Base-by-base conservation (phyloP, 129 eudicot species). In the Ambrosia trifida region DNA sequence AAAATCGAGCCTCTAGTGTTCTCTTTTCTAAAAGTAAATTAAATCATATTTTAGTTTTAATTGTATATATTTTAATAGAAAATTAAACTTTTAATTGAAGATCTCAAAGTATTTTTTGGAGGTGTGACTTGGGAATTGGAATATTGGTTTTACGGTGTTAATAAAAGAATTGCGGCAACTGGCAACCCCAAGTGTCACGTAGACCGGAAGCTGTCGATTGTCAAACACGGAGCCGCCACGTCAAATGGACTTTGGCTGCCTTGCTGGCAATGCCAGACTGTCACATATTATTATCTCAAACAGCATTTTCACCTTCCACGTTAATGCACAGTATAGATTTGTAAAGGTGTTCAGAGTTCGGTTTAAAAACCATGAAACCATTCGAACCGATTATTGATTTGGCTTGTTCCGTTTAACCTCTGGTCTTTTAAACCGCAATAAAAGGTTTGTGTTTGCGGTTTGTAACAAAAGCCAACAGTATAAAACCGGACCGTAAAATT, bases 181-280 rank as follows among this genome's bases (percentile, higher is more conserved):
- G 18, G 2, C 44, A 62, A 18, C 24, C 28, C 51, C 72, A 36
- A 11, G 64, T 64, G 78, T 61, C 64, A 74, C 57, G 31, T 52
- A 70, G 51, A 24, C 30, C 14, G 12, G 31, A 74, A 19, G 18
- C 41, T 53, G 32, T 53, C 60, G 20, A 28, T 40, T 38, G 75
- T 19, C 45, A 31, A 31, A 46, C 41, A 12, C 32, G 28, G 53
- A 53, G 24, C 64, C 53, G 75, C 66, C 75, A 70, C 65, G 66
- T 70, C 71, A 63, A 63, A 73, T 14, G 54, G 24, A 40, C 36
- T 32, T 74, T 50, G 6, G 50, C 18, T 36, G 72, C 72, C 65
- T 63, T 14, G 78, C 44, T 64, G 72, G 78, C 72, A 74, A 13
- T 53, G 65, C 64, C 78, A 52, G 46, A 14, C 65, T 64, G 72